Evolutionary conservation across 2,329 filamentous ascomycete genomes (phyloP).

Genomic region (Orbilia quercus): DNA sequence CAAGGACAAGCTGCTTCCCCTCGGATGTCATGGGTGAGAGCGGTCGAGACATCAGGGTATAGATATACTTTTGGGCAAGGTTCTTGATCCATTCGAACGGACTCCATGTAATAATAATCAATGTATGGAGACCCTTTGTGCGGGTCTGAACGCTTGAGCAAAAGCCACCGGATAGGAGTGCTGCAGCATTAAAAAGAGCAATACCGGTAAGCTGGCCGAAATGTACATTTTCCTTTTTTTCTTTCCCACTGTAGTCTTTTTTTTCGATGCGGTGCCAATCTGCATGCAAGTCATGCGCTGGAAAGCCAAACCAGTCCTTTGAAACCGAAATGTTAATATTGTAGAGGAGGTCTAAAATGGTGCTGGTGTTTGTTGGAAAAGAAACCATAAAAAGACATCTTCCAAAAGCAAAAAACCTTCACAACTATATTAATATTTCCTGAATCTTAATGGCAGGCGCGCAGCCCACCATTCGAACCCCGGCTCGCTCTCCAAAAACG

Average conservation of each 20-base stretch:
- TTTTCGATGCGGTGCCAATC: conserved; percentile 23
- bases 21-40: conserved; percentile 25
- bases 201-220: conserved; percentile 41
- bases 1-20: conserved; percentile 47
- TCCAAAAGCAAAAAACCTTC: conserved; percentile 41
- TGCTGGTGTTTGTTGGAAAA: conserved; percentile 35
- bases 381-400: conserved; percentile 12
- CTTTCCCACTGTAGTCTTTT: too few species aligned
- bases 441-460: conserved; percentile 28
- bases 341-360: too few species aligned
- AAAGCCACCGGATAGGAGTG: not conserved
- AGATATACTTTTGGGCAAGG: conserved; percentile 55
- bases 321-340: conserved; percentile 25
- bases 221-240: conserved; percentile 19
- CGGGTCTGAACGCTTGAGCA: conserved; percentile 20
- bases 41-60: conserved; percentile 49
- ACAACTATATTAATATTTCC: not conserved
- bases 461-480: conserved; percentile 44
- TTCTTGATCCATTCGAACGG: conserved; percentile 26
- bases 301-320: conserved; percentile 22
- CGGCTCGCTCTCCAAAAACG: conserved; percentile 34
- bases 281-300: conserved; percentile 46
- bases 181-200: conserved; percentile 18
- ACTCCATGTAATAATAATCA: conserved; percentile 35
- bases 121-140: conserved; percentile 20